Evolutionary conservation across 2,329 filamentous ascomycete species (phyloP).

Genomic region (Kalmusia sp.): DNA sequence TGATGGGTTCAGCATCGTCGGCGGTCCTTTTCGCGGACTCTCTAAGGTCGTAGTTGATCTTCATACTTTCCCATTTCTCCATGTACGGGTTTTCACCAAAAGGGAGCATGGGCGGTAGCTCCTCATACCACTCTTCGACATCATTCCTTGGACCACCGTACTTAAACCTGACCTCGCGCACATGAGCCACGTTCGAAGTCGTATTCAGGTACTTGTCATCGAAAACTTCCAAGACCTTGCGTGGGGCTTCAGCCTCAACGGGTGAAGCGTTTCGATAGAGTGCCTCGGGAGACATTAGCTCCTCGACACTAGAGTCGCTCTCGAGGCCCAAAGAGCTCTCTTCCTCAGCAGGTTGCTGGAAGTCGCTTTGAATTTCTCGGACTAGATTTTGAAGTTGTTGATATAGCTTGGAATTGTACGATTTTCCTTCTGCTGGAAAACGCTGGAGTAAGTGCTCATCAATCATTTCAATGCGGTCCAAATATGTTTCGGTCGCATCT

Average conservation of each 20-base stretch:
- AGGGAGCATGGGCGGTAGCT: constrained; percentile 26
- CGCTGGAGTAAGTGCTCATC: constrained; percentile 29
- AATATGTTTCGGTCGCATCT: constrained; percentile 25
- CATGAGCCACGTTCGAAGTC: no score
- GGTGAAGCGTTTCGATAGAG: no score
- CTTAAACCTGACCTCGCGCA: constrained; percentile 20
- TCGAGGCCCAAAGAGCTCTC: constrained; percentile 8
- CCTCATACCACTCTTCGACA: constrained; percentile 28
- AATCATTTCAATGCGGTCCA: constrained; percentile 33
- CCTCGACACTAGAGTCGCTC: constrained; percentile 15
- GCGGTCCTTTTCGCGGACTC: constrained; percentile 15
- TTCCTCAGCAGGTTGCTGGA: constrained; percentile 14
- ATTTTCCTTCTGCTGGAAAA: constrained; percentile 18
- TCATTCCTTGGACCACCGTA: constrained; percentile 36
- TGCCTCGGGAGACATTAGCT: neutral
- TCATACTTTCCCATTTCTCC: constrained; percentile 38
- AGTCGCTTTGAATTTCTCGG: constrained; percentile 23
- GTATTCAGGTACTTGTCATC: no score
- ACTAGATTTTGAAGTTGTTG: constrained; percentile 27
- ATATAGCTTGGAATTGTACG: constrained; percentile 30
- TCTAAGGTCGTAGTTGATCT: constrained; percentile 33
- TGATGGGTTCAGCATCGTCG: constrained; percentile 16
- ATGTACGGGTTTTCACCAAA: constrained; percentile 38
- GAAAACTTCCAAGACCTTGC: no score
- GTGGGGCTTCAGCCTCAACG: no score